Evolutionary conservation across 2,329 filamentous ascomycete genomes (phyloP).

Genomic region (Fusarium palustre): DNA sequence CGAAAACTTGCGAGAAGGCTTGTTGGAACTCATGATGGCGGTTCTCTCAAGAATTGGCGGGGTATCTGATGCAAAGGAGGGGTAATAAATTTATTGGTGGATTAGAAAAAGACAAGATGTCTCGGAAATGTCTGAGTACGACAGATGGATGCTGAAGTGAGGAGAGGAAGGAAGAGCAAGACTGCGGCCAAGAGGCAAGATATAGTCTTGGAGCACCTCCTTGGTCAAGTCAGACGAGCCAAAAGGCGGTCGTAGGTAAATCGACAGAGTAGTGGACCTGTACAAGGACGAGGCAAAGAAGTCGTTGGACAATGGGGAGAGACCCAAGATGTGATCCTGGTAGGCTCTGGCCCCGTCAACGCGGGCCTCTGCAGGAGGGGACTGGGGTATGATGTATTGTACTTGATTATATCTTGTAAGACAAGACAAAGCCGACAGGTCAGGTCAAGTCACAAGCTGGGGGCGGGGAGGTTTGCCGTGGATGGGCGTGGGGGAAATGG

Average conservation of each 20-base stretch:
- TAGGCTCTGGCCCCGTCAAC: conserved; percentile 34
- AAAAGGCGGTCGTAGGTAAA: conserved; percentile 46
- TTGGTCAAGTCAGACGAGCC: conserved; percentile 41
- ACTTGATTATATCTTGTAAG: conserved; percentile 31
- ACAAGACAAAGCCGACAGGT: conserved; percentile 20
- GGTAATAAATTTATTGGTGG: conserved; percentile 18
- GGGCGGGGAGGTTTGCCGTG: conserved; percentile 24
- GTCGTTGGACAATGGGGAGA: conserved; percentile 15
- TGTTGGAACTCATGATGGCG: conserved; percentile 46
- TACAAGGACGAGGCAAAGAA: conserved; percentile 27
- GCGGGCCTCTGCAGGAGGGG: conserved; percentile 38
- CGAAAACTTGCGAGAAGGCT: conserved; percentile 56
- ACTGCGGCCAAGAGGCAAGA: conserved; percentile 31
- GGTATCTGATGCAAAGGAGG: conserved; percentile 26
- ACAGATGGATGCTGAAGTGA: conserved; percentile 24
- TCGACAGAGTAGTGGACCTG: conserved; percentile 47
- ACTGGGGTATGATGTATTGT: conserved; percentile 25
- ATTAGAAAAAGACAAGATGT: conserved; percentile 2
- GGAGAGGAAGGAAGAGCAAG: conserved; percentile 16
- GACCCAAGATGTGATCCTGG: conserved; percentile 39
- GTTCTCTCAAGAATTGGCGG: conserved; percentile 19
- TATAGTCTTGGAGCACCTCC: conserved; percentile 40
- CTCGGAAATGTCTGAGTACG: conserved; percentile 17
- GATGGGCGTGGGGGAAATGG: conserved; percentile 41
- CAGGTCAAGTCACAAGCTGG: conserved; percentile 11